Evolutionary conservation across 2,329 filamentous ascomycete genomes (phyloP), one percentile per base, ranked within the genome.

Genomic region (Aspergillus nomiae): DNA sequence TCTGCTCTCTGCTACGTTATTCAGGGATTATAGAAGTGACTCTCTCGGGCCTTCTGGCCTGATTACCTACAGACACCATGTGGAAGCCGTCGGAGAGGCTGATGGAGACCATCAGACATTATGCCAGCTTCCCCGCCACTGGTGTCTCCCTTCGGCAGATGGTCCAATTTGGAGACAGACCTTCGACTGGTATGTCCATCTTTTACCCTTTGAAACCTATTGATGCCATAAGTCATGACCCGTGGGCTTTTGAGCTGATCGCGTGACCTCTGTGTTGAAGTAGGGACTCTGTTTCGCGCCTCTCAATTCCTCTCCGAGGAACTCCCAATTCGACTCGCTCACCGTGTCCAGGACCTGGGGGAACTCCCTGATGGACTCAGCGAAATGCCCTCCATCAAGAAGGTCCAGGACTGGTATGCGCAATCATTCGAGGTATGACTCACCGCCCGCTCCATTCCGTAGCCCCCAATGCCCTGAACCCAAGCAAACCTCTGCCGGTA

Each of bases 251-350:
- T 45, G 59, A 46, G 60, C 68, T 70, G 59, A 70, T 63, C 62
- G 64, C 60, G 46, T 60, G 53, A 55, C 41, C 45, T 46, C 55
- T 45, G 51, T 24, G 32, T 48, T 45, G 2, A 54, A 58, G 38
- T 71, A 95, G 94, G 94, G 70, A 99, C 95, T 59, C 85, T 99
- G 61, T 99, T 98, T 82, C 92, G 94, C 77, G 95, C 95, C 58
- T 98, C 95, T 30, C 95, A 98, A 82, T 99, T 99, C 81, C 89
- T 99, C 63, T 95, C 94, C 73, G 95, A 99, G 83, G 95, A 99
- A 83, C 88, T 99, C 28, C 95, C 95, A 70, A 99, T 99, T 74
- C 92, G 95, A 59, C 85, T 99, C 65, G 95, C 95, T 72, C 95
- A 99, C 81, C 91, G 95, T 67, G 95, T 99, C 63, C 92, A 97